These are phyloP conservation scores for Myxozyma melibiosi DNA, from an alignment of 805 yeast species.

Conservation along the genomic window DNA sequence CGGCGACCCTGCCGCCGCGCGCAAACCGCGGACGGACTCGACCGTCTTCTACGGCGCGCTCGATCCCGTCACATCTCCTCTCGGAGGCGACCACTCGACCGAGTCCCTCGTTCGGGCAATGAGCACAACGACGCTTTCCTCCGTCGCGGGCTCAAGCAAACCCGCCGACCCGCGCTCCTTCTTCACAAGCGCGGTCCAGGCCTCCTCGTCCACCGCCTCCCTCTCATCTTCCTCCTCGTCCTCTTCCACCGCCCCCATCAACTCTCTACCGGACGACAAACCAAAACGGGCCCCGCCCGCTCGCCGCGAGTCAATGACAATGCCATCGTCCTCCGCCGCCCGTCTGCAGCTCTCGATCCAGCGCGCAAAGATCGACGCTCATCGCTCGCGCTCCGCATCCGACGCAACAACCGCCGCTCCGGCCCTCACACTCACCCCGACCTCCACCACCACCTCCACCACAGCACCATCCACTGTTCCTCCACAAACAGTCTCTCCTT, in stretches of 20 bases:
- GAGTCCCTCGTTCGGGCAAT: constrained; percentile 5
- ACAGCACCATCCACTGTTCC: not conserved
- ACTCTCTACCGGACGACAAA: not conserved
- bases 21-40: not conserved
- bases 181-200: not conserved
- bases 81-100: constrained; percentile 5
- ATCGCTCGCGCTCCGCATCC: constrained; percentile 7
- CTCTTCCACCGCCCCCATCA: not conserved
- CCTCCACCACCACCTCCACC: not conserved
- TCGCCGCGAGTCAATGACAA: constrained; percentile 23
- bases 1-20: not conserved
- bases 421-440: not conserved
- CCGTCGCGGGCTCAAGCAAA: not conserved
- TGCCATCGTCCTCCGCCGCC: constrained; percentile 7
- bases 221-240: constrained; percentile 6
- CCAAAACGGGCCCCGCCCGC: constrained; percentile 7
- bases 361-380: constrained; percentile 5
- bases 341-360: constrained; percentile 9
- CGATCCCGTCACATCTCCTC: constrained; percentile 8
- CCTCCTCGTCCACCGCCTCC: constrained; percentile 15
- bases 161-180: not conserved
- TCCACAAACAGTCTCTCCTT: not conserved
- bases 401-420: not conserved
- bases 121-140: constrained; percentile 3
- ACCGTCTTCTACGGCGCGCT: not conserved